These are phyloP conservation scores for Colletotrichum filicis DNA, from an alignment of 2,329 filamentous ascomycete genomes.

Conservation along the genomic window DNA sequence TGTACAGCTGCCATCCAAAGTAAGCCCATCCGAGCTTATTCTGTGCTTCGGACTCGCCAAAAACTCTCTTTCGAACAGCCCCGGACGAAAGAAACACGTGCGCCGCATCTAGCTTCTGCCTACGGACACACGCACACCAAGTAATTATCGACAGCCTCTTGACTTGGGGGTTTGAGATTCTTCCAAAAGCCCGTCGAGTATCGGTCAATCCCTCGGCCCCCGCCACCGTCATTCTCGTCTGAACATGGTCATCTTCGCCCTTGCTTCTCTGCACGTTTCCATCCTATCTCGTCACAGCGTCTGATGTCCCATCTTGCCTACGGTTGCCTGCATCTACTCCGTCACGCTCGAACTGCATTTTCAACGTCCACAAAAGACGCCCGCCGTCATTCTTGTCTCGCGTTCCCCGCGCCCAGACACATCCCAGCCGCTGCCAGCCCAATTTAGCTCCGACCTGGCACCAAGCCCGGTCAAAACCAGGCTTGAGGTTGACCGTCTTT, in stretches of 20 bases:
- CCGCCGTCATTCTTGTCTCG: slow-evolving; percentile 31
- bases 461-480: slow-evolving; percentile 20
- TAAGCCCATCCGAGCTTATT: slow-evolving; percentile 20
- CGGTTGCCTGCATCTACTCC: slow-evolving; percentile 31
- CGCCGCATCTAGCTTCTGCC: slow-evolving; percentile 10
- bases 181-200: slow-evolving; percentile 28
- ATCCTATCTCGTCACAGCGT: slow-evolving; percentile 24
- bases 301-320: slow-evolving; percentile 24
- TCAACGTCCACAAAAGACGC: slow-evolving; percentile 26
- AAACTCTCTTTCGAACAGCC: background rate
- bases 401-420: slow-evolving; percentile 17
- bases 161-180: slow-evolving; percentile 7
- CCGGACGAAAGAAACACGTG: slow-evolving; percentile 21
- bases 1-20: slow-evolving; percentile 16
- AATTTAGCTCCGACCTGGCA: slow-evolving; percentile 27
- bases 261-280: slow-evolving; percentile 25
- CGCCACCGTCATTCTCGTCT: slow-evolving; percentile 18
- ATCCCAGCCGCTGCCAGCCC: slow-evolving; percentile 30
- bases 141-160: slow-evolving; percentile 2
- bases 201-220: slow-evolving; percentile 6
- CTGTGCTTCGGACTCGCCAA: background rate
- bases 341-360: slow-evolving; percentile 24
- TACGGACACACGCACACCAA: background rate
- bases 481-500: slow-evolving; percentile 37
- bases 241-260: slow-evolving; percentile 33